phyloP scores from a whole-genome alignment of 768 basidiomycete genomes.

The Hemileccinum rubropunctum region DNA sequence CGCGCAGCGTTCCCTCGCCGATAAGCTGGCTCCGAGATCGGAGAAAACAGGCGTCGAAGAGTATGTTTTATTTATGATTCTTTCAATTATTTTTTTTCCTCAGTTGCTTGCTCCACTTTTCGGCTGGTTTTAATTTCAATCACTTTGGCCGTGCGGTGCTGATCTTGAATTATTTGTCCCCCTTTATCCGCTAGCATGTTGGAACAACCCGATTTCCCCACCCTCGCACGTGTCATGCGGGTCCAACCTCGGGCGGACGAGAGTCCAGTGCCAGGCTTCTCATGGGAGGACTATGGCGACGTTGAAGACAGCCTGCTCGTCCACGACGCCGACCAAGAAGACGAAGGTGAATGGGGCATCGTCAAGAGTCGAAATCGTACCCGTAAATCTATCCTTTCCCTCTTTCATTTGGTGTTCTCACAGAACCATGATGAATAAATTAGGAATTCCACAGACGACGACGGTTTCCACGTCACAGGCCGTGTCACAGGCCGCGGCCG shows the following conservation, averaged over 20 bases:
- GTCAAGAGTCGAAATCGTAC: slow-evolving; percentile 54
- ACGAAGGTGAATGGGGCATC: slow-evolving; percentile 75
- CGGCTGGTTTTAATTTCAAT: not conserved
- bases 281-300: slow-evolving; percentile 79
- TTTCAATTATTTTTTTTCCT: too few species aligned
- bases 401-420: slow-evolving; percentile 1
- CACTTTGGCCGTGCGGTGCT: not conserved
- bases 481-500: slow-evolving; percentile 19
- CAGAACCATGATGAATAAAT: not conserved
- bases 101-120: not conserved
- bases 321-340: slow-evolving; percentile 67
- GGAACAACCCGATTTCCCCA: slow-evolving; percentile 52
- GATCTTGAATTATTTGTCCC: slow-evolving; percentile 1
- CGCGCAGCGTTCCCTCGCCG: slow-evolving; percentile 49
- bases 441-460: slow-evolving; percentile 18
- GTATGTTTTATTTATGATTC: slow-evolving; percentile 39
- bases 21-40: slow-evolving; percentile 62
- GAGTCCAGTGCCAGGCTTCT: slow-evolving; percentile 60
- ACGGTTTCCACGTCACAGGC: slow-evolving; percentile 8
- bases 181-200: slow-evolving; percentile 49
- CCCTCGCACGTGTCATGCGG: slow-evolving; percentile 66
- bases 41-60: slow-evolving; percentile 68
- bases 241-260: slow-evolving; percentile 57
- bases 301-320: slow-evolving; percentile 39
- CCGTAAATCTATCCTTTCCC: slow-evolving; percentile 32